Base-by-base conservation (phyloP, 2,329 filamentous ascomycete species). In the Epichloe sylvatica region DNA sequence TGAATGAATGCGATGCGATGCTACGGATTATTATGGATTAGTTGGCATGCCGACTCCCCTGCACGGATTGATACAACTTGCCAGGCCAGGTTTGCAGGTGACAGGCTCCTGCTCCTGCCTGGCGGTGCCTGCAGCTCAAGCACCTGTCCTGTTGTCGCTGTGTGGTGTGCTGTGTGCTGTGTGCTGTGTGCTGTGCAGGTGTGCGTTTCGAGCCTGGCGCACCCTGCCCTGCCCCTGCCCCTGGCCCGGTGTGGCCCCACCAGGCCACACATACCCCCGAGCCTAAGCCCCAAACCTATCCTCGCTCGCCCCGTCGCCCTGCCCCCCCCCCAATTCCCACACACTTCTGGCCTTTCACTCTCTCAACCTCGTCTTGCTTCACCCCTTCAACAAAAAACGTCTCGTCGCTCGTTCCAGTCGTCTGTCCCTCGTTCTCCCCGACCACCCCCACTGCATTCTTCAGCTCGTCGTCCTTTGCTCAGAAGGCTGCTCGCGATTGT, bases 331-430 rank as follows among this genome's bases (percentile, higher is more conserved):
- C 21, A 2, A 19, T 49, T 45, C 43, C 33, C 43, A 46, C 44
- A 33, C 47, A 33, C 47, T 30, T 35, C 40, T 23, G 42, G 38
- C 36, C 35, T 41, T 40, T 46, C 35, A 52, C 56, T 59, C 53
- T 50, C 51, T 49, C 55, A 52, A 52, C 56, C 46, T 52, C 55
- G 57, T 55, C 57, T 55, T 50, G 56, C 55, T 55, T 56, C 57
- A 59, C 59, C 59, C 65, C 64, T 68, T 64, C 64, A 66, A 66
- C 63, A 6, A 46, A 25, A 67, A 66, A 66, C 52, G 49, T 49
- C 46, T 51, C 33, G 64, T 56, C 61, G 56, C 62, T 67, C 65
- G 65, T 68, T 69, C 64, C 64, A 68, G 66, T 49, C 46, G 38
- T 46, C 49, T 46, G 43, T 67, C 65, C 57, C 61, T 67, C 65